Evolutionary conservation across 441 rosid species (phyloP), one percentile per base, ranked within the genome.

Genomic region (Croton laevigatus): DNA sequence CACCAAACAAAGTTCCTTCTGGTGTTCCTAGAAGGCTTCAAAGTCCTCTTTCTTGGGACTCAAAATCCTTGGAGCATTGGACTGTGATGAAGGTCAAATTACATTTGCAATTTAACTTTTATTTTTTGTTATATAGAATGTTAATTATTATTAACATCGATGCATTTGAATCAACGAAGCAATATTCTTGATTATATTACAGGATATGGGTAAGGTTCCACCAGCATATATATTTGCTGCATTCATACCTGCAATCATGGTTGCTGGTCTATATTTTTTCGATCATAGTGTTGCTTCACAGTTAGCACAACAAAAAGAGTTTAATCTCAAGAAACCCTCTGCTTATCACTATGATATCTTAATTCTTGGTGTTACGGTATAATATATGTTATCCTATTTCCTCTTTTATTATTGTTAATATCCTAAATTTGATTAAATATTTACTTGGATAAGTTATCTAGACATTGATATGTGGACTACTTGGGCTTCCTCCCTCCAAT

Each of bases 401-500:
- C 73, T 40, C 32, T 38, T n/a, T 45, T 34, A 2, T 27, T 14
- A 6, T 59, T 67, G 19, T 8, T 22, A 40, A 0, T 10, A 2
- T 20, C 48, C 3, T 2, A 2, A 9, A 23, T 40, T 36, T 16
- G 3, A 38, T 14, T 27, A 4, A 52, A 16, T 65, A 34, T 62
- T 69, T 36, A 51, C 20, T 19, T n/a, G 23, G 36, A 37, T 38
- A 34, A 9, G 48, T 67, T 37, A 38, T 59, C 70, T 57, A 91
- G 96, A 86, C 97, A 62, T 70, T 90, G 76, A 63, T 90, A 14
- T 88, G 96, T 70, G 97, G 96, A 55, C 72, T 92, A 73, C 76
- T 88, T 68, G 94, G 97, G 65, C 84, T 92, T 66, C 94, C 96
- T 61, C 97, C 96, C 69, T 85, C 93, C n/a, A 90, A 90, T 59